These are phyloP conservation scores for Actinomucor elegans DNA, from an alignment of 371 early-diverging fungal species.

Conservation along the genomic window DNA sequence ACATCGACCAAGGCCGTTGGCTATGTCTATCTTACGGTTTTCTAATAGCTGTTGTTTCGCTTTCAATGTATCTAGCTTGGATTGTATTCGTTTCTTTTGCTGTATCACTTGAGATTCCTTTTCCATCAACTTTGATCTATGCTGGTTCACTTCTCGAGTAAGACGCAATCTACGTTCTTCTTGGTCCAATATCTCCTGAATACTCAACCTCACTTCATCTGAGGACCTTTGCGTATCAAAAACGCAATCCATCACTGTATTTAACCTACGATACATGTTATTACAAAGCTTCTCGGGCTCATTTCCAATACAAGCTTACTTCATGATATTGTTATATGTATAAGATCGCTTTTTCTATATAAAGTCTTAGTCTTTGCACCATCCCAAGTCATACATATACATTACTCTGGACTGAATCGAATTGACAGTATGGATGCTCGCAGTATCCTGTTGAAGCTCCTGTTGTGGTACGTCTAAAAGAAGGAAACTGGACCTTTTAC, in stretches of 20 bases:
- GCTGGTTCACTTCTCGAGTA: constrained; percentile 32
- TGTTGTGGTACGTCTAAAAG: constrained; percentile 7
- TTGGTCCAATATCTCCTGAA: constrained; percentile 39
- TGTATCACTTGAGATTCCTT: constrained; percentile 13
- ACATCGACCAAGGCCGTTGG: constrained; percentile 31
- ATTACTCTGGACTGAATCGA: constrained; percentile 12
- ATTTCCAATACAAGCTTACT: constrained; percentile 26
- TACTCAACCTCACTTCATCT: constrained; percentile 46
- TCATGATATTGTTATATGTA: constrained; percentile 52
- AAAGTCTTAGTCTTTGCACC: too few relatives aligned
- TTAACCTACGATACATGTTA: constrained; percentile 40
- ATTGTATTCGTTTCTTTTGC: constrained; percentile 12
- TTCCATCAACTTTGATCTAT: constrained; percentile 9
- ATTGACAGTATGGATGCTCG: constrained; percentile 19
- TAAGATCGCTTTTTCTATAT: constrained; percentile 48
- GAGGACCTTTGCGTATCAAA: constrained; percentile 56
- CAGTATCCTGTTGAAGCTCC: constrained; percentile 6
- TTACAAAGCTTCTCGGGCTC: too few relatives aligned
- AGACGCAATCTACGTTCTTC: constrained; percentile 43
- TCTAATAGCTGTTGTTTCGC: constrained; percentile 8
- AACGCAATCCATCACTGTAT: constrained; percentile 56
- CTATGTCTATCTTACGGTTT: constrained; percentile 4
- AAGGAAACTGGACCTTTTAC: constrained; percentile 26
- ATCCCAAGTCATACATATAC: constrained; percentile 5
- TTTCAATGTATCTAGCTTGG: constrained; percentile 1